Conservation (phyloP, 345 rosid genomes). For the Citrus sinensis region DNA sequence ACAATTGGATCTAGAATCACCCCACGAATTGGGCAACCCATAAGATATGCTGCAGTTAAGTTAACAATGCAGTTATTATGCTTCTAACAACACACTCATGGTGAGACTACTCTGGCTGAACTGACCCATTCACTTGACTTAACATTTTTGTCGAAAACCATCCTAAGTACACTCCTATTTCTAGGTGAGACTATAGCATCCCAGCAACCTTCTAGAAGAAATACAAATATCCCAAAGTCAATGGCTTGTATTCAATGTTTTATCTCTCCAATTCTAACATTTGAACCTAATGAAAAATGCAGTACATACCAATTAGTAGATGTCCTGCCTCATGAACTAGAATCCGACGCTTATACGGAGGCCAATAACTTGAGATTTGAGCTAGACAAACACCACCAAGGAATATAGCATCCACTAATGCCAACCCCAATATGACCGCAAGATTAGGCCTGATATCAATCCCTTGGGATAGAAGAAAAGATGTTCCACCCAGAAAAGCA, state of each 20-base stretch:
- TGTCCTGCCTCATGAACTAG: conserved; percentile 97
- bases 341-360: conserved; percentile 77
- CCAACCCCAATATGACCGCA: conserved; percentile 57
- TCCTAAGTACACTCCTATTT: not conserved
- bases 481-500: conserved; percentile 62
- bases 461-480: conserved; percentile 69
- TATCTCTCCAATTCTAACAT: not conserved
- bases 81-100: not conserved
- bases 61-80: conserved; percentile 8
- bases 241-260: not conserved
- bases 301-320: conserved; percentile 63
- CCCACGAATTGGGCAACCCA: conserved; percentile 97
- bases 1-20: conserved; percentile 87
- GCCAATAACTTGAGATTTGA: conserved; percentile 89
- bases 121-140: not conserved
- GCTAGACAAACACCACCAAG: conserved; percentile 91
- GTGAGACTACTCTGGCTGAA: not conserved
- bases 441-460: conserved; percentile 78
- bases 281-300: not conserved
- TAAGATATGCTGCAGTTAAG: conserved; percentile 67
- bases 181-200: not conserved
- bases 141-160: not conserved
- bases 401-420: conserved; percentile 62
- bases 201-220: not conserved
- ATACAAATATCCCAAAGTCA: not conserved